Conservation (phyloP, 169 alveolate species). For the Plasmodium sp. region DNA sequence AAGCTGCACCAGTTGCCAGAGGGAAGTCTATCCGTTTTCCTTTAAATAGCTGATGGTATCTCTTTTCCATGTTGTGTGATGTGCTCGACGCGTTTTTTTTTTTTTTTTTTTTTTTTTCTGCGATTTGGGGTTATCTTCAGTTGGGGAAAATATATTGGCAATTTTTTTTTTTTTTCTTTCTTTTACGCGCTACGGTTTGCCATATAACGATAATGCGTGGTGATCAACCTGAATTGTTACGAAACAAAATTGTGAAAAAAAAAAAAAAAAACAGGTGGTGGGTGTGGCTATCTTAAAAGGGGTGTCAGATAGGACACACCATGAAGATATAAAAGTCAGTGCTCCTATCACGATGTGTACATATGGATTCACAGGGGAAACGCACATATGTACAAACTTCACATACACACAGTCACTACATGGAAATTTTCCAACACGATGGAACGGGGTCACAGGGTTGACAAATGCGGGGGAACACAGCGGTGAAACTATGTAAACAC, state of each 20-base stretch:
- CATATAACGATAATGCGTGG: background rate
- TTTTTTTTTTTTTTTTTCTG: background rate
- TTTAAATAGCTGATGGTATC: slow-evolving; percentile 59
- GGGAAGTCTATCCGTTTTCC: slow-evolving; percentile 73
- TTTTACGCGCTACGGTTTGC: background rate
- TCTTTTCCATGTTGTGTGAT: slow-evolving; percentile 44
- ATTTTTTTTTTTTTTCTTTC: background rate
- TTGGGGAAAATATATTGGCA: background rate
- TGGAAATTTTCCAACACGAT: background rate
- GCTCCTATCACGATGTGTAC: background rate
- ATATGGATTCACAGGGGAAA: background rate
- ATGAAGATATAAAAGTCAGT: background rate
- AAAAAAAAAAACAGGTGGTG: background rate
- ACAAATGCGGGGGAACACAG: background rate
- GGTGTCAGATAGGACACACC: background rate
- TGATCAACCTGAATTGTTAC: background rate
- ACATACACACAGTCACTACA: background rate
- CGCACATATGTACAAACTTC: background rate
- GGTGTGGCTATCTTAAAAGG: background rate
- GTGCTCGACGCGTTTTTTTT: background rate
- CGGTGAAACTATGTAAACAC: background rate
- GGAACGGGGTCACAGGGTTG: background rate
- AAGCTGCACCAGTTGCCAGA: slow-evolving; percentile 74
- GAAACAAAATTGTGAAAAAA: background rate
- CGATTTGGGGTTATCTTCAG: background rate